These are phyloP conservation scores for Amanita phalloides DNA, from an alignment of 768 basidiomycete genomes.

Conservation along the genomic window DNA sequence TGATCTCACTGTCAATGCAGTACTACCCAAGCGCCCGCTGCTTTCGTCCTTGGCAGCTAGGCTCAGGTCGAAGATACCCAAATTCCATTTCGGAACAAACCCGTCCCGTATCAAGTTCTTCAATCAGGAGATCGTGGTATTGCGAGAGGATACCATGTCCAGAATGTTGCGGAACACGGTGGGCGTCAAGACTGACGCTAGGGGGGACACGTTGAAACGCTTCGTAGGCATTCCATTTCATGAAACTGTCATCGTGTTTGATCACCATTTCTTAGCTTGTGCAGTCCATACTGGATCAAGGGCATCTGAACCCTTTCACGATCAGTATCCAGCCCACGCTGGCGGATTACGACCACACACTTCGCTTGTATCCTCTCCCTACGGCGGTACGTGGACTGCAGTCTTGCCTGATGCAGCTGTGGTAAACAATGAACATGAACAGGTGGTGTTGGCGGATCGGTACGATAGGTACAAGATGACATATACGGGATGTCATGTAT, in stretches of 20 bases:
- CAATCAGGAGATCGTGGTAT: constrained; percentile 91
- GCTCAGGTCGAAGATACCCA: constrained; percentile 64
- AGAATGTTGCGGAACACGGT: constrained; percentile 89
- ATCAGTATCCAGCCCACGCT: constrained; percentile 77
- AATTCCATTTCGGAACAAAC: constrained; percentile 77
- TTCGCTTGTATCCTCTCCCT: constrained; percentile 90
- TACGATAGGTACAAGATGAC: constrained; percentile 95
- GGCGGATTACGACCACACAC: constrained; percentile 84
- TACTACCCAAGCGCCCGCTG: constrained; percentile 74
- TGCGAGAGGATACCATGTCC: constrained; percentile 88
- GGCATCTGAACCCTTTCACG: constrained; percentile 85
- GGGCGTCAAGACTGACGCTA: constrained; percentile 72
- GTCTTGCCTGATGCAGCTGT: neutral
- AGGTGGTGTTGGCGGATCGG: constrained; percentile 93
- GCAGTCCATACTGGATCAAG: constrained; percentile 93
- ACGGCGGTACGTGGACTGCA: constrained; percentile 54
- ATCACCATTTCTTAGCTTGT: constrained; percentile 53
- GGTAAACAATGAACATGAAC: neutral
- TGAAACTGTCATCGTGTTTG: neutral
- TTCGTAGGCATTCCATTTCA: constrained; percentile 45
- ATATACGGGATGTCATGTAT: constrained; percentile 97
- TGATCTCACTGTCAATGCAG: constrained; percentile 74
- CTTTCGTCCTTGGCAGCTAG: constrained; percentile 65
- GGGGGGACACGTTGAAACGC: constrained; percentile 75
- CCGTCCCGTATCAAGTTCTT: constrained; percentile 95